A percentile compares a stretch with the other conserved stretches of the same genome.
Conservation (phyloP, 495 filamentous ascomycete species). For the Aspergillus diversus region DNA sequence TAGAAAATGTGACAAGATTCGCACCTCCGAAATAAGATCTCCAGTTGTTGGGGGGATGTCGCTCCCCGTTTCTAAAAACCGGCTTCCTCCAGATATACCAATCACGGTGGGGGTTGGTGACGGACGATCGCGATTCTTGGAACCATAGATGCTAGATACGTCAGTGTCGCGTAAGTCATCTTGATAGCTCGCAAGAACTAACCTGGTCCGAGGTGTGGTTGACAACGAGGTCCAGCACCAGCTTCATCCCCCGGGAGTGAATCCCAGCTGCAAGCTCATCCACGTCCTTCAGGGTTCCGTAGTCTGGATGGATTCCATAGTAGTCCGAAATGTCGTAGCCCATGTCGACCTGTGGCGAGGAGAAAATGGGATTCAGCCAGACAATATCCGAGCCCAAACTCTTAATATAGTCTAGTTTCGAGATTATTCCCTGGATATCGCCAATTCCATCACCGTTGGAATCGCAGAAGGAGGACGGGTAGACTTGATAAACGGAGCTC, state of each 20-base stretch:
- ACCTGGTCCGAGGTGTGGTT: slow-evolving; percentile 56
- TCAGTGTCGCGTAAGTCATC: neutral
- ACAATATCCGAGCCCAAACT: slow-evolving; percentile 40
- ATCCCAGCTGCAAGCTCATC: slow-evolving; percentile 52
- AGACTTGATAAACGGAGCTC: slow-evolving; percentile 45
- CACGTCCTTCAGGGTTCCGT: slow-evolving; percentile 58
- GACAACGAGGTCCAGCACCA: slow-evolving; percentile 61
- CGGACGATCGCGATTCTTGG: slow-evolving; percentile 51
- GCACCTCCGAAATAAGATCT: slow-evolving; percentile 48
- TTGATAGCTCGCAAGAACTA: neutral
- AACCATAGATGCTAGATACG: slow-evolving; percentile 59
- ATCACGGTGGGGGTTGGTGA: slow-evolving; percentile 49
- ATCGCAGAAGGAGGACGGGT: slow-evolving; percentile 43
- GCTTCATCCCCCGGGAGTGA: slow-evolving; percentile 53
- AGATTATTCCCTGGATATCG: slow-evolving; percentile 47
- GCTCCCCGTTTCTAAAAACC: slow-evolving; percentile 48
- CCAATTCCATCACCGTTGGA: slow-evolving; percentile 51
- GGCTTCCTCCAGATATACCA: slow-evolving; percentile 65
- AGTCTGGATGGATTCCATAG: slow-evolving; percentile 53
- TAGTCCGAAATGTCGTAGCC: slow-evolving; percentile 65
- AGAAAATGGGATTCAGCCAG: slow-evolving; percentile 46
- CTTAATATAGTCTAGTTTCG: slow-evolving; percentile 49
- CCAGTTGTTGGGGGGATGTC: slow-evolving; percentile 64
- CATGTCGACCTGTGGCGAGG: slow-evolving; percentile 58
- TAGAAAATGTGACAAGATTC: neutral